Base-by-base conservation (phyloP, 1,284 basidiomycete genomes). In the Peniophora sp. region DNA sequence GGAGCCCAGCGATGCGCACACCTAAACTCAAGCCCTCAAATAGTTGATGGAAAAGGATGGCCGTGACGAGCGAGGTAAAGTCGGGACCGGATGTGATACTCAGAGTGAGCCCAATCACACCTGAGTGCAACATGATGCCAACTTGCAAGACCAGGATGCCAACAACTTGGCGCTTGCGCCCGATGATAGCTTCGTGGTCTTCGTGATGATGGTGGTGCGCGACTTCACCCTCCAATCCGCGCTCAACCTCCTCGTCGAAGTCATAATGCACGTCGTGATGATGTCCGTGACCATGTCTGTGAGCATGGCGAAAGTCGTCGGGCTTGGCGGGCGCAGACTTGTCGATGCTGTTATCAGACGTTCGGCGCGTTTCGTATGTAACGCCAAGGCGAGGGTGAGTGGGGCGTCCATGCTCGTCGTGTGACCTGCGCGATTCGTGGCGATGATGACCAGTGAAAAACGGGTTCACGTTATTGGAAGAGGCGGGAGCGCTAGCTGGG, bases 11-110 rank as follows among this genome's bases (percentile, higher is more conserved):
- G 58, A 89, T 87, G 17, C 87, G 75, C 49, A 89, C 85, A 3
- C 87, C 87, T 20, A 90, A 72, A 1, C 85, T 87, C 8, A 90
- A 72, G 0, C 87, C 87, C 61, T 90, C 87, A 58, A 90, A 90
- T 9, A 89, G 68, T 60, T 90, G 87, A 61, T 90, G 88, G 62
- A 90, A 90, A 47, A 80, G 69, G 36, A 90, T 79, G 0, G 88
- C 88, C 11, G 81, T 77, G 3, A 85, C 73, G 6, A 90, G 74
- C 0, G 86, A 82, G 2, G 83, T 85, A 56, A 90, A 89, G 53
- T 89, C 85, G 1, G 77, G 59, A 11, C 85, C 83, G 3, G 74
- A 71, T 1, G 83, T 77, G 52, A 89, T 79, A 2, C 83, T 75
- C 19, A 89, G 67, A 2, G 85, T 89, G 16, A 89, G 63, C 1